Evolutionary conservation across 306 rosid genomes (phyloP).

Genomic region (Cicer arietinum): DNA sequence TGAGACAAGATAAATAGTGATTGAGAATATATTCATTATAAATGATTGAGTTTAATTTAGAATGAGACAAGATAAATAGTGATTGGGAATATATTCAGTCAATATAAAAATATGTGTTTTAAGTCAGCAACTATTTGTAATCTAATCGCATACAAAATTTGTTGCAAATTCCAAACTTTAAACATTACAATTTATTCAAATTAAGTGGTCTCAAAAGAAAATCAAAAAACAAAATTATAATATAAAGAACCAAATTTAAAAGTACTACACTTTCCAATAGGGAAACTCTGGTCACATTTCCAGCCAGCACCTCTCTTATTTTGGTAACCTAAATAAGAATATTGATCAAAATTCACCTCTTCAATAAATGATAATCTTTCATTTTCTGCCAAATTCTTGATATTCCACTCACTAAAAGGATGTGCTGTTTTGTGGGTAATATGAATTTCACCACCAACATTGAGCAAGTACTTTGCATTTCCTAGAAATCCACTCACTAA

Average conservation of each 20-base stretch:
- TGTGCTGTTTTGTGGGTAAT: constrained; percentile 51
- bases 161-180: no score
- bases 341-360: not conserved
- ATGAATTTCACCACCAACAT: constrained; percentile 45
- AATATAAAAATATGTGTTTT: no score
- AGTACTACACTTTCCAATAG: constrained; percentile 42
- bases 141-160: no score
- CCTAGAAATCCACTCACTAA: constrained; percentile 46
- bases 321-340: constrained; percentile 33
- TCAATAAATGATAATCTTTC: not conserved
- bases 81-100: no score
- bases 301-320: constrained; percentile 42
- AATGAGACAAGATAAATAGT: no score
- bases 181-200: no score
- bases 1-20: no score
- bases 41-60: no score
- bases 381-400: constrained; percentile 30
- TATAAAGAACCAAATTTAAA: constrained; percentile 9
- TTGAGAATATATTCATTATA: no score
- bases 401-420: constrained; percentile 46
- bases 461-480: constrained; percentile 37
- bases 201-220: no score
- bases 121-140: no score
- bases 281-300: not conserved
- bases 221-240: no score